Evolutionary conservation across 148 eudicot species (phyloP).

Genomic region (Rhododendron simsii): DNA sequence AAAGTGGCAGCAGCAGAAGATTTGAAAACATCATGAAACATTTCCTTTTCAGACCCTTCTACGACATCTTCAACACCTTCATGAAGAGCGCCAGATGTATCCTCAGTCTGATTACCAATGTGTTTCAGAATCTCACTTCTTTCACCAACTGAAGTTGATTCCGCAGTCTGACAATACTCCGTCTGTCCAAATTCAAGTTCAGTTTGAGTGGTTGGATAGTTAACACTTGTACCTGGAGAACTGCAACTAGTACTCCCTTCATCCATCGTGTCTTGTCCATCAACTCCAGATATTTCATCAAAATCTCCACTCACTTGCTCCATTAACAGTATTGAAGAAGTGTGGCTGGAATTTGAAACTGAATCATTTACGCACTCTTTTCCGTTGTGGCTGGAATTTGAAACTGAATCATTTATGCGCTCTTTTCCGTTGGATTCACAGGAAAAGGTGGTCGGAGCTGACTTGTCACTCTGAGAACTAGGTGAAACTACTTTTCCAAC

Average conservation of each 20-base stretch:
- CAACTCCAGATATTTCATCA: conserved; percentile 12
- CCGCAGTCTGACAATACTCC: conserved; percentile 15
- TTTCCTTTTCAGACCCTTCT: conserved; percentile 21
- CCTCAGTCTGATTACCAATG: conserved; percentile 5
- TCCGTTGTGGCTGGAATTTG: conserved; percentile 9
- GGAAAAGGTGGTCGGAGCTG: conserved; percentile 16
- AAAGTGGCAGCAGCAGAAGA: conserved; percentile 26
- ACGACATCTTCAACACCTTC: conserved; percentile 18
- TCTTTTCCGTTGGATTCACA: conserved; percentile 10
- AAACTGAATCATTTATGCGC: background rate
- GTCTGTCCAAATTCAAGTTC: conserved; percentile 6
- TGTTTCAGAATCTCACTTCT: conserved; percentile 15
- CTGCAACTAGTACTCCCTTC: conserved; percentile 12
- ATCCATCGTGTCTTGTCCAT: conserved; percentile 14
- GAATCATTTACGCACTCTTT: background rate
- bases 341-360: conserved; percentile 7
- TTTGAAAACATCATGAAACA: conserved; percentile 18
- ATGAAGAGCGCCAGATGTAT: background rate
- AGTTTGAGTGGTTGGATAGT: conserved; percentile 15
- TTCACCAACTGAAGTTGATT: conserved; percentile 14
- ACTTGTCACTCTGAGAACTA: conserved; percentile 12
- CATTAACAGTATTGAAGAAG: conserved; percentile 4
- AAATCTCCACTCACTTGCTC: conserved; percentile 2
- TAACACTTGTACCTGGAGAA: conserved; percentile 2
- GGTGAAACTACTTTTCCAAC: conserved; percentile 10